Base-by-base conservation (phyloP, 2,329 filamentous ascomycete genomes). In the Cytospora mali region DNA sequence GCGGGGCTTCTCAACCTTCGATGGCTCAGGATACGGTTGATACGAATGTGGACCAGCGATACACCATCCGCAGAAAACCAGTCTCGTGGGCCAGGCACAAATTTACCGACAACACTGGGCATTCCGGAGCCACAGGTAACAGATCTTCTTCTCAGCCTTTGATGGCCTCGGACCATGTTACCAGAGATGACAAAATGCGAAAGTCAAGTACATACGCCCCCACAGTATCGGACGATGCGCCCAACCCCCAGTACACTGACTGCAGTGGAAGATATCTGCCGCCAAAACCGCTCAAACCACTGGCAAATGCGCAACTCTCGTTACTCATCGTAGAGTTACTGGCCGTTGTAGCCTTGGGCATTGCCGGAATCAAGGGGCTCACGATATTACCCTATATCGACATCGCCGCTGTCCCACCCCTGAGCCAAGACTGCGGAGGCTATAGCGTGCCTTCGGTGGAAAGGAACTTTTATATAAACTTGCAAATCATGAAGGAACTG, bases 361-460 rank as follows among this genome's bases (percentile, higher is more conserved):
- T 60, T 7, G 4, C 16, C 16, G 39, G 58, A 28, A 25, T 60
- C 50, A 60, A 60, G 39, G 50, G 50, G 28, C 50, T 60, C 1
- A n/a, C 23, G 16, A 51, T 54, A 21, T 3, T 54, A 13, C 58
- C 58, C 16, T 2, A 49, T 0, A 27, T 54, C 3, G 13, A 60
- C 39, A 16, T 60, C 7, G 54, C 54, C 28, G n/a, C 21, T 18
- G 50, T 60, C 25, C 58, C 58, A n/a, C 39, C 50, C 11, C 33
- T 60, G 35, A 27, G 21, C n/a, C 39, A 60, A 33, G 58, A 60
- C 58, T 60, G 58, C 3, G 58, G 58, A 1, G 58, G 58, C 1
- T 60, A 60, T 9, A 54, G 39, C 28, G 58, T 60, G 10, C 58
- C 58, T 14, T 39, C 58, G 7, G 58, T 60, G 21, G 58, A 60